phyloP scores from a whole-genome alignment of 2,329 filamentous ascomycete species.

The Stachybotrys chartarum region DNA sequence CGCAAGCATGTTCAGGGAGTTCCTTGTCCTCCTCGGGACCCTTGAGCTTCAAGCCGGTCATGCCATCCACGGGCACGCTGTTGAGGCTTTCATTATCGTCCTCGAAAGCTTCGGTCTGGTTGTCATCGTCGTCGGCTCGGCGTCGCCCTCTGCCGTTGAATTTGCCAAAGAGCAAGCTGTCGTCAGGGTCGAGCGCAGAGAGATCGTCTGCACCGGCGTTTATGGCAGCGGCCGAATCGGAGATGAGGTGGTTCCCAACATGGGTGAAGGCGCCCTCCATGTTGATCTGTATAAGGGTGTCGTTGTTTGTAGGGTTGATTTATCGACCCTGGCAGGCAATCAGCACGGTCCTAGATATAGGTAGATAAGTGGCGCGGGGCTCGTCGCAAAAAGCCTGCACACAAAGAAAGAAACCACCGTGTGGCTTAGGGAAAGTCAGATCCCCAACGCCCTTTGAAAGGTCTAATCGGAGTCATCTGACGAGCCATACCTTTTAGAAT shows the following conservation, averaged over 20 bases:
- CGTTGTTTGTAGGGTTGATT: not conserved
- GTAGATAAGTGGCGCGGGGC: not conserved
- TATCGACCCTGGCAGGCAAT: not conserved
- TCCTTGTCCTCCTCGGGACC: slow-evolving; percentile 74
- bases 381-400: not conserved
- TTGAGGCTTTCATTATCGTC: slow-evolving; percentile 72
- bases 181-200: slow-evolving; percentile 66
- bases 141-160: slow-evolving; percentile 56
- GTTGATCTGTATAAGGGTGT: slow-evolving; percentile 14
- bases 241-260: slow-evolving; percentile 79
- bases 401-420: not conserved
- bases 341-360: not conserved
- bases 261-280: slow-evolving; percentile 90
- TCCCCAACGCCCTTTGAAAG: too few species aligned
- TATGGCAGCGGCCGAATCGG: slow-evolving; percentile 77
- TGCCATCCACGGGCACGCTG: slow-evolving; percentile 72
- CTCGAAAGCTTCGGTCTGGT: slow-evolving; percentile 74
- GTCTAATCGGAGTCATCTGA: too few species aligned
- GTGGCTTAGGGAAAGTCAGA: not conserved
- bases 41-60: slow-evolving; percentile 55
- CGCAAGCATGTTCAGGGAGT: slow-evolving; percentile 90
- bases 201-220: slow-evolving; percentile 76
- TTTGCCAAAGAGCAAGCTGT: slow-evolving; percentile 71
- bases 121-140: slow-evolving; percentile 81
- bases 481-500: not conserved